Conservation (phyloP, 2,329 filamentous ascomycete genomes). For the Ceratocystis diversiconidia region DNA sequence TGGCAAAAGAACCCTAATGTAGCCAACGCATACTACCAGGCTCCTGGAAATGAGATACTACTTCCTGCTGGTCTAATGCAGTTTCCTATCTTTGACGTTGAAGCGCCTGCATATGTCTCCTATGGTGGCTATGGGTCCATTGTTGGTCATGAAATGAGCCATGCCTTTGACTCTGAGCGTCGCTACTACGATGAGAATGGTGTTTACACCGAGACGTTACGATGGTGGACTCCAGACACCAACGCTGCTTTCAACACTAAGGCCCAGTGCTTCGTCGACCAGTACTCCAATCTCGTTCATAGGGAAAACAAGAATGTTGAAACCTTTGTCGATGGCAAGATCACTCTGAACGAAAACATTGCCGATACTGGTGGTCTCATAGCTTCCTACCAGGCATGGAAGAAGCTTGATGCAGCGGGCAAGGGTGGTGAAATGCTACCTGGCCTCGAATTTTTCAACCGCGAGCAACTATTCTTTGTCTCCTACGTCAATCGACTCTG, state of each 20-base stretch:
- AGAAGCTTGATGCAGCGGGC: slow-evolving; percentile 35
- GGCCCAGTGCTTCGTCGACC: slow-evolving; percentile 52
- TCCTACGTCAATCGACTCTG: slow-evolving; percentile 54
- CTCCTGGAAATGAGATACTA: slow-evolving; percentile 51
- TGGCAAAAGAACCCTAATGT: slow-evolving; percentile 48
- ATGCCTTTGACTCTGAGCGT: slow-evolving; percentile 54
- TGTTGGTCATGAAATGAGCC: slow-evolving; percentile 54
- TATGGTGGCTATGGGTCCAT: slow-evolving; percentile 58
- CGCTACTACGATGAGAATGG: slow-evolving; percentile 50
- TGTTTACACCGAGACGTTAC: slow-evolving; percentile 37
- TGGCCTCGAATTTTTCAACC: slow-evolving; percentile 46
- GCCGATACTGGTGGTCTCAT: slow-evolving; percentile 54
- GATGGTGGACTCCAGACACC: slow-evolving; percentile 51
- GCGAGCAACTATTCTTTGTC: slow-evolving; percentile 58
- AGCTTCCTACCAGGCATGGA: slow-evolving; percentile 51
- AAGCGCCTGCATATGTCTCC: slow-evolving; percentile 48
- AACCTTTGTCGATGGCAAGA: slow-evolving; percentile 47
- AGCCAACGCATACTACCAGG: slow-evolving; percentile 54
- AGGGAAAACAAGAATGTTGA: slow-evolving; percentile 23
- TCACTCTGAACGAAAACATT: slow-evolving; percentile 57
- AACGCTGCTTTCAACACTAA: slow-evolving; percentile 43
- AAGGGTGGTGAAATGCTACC: slow-evolving; percentile 42
- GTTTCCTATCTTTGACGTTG: slow-evolving; percentile 48
- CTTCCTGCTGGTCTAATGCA: slow-evolving; percentile 60
- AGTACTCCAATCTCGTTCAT: slow-evolving; percentile 33